phyloP scores from a whole-genome alignment of 2,329 filamentous ascomycete species.

The Scedosporium aurantiacum region DNA sequence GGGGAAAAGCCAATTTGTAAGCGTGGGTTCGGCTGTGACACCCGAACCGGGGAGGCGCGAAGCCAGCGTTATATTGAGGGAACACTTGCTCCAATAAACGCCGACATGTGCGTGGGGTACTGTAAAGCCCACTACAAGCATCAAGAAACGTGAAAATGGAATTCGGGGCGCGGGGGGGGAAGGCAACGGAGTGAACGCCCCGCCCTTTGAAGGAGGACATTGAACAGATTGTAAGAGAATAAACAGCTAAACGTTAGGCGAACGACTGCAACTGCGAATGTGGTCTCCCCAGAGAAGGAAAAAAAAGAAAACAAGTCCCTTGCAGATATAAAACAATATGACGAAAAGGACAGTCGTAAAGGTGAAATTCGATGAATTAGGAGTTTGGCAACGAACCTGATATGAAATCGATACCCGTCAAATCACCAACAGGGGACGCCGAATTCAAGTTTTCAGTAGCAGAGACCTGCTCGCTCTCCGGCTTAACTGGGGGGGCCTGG shows the following conservation, averaged over 20 bases:
- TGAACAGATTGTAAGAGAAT: neutral
- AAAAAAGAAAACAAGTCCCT: too few species aligned
- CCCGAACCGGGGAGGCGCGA: slow-evolving; percentile 6
- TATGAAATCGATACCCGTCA: slow-evolving; percentile 38
- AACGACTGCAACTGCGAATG: too few species aligned
- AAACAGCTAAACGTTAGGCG: neutral
- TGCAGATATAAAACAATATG: neutral
- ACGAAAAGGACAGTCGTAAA: too few species aligned
- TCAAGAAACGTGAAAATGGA: neutral
- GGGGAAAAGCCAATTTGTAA: slow-evolving; percentile 28
- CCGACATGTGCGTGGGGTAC: neutral
- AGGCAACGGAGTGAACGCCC: too few species aligned
- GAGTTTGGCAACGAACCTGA: slow-evolving; percentile 27
- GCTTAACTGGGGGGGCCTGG: slow-evolving; percentile 37
- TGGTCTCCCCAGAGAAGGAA: neutral
- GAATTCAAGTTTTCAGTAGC: slow-evolving; percentile 13
- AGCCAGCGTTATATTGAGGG: neutral
- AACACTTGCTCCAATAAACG: slow-evolving; percentile 1
- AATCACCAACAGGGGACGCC: slow-evolving; percentile 24
- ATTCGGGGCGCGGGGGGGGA: neutral
- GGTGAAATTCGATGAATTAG: too few species aligned
- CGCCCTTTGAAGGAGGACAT: too few species aligned
- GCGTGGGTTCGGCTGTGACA: slow-evolving; percentile 13
- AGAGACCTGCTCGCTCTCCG: slow-evolving; percentile 22
- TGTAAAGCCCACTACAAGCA: neutral